A percentile compares a stretch with the other conserved stretches of the same genome.
phyloP scores from a whole-genome alignment of 2,329 filamentous ascomycete genomes.

The Lecanosticta acicola region DNA sequence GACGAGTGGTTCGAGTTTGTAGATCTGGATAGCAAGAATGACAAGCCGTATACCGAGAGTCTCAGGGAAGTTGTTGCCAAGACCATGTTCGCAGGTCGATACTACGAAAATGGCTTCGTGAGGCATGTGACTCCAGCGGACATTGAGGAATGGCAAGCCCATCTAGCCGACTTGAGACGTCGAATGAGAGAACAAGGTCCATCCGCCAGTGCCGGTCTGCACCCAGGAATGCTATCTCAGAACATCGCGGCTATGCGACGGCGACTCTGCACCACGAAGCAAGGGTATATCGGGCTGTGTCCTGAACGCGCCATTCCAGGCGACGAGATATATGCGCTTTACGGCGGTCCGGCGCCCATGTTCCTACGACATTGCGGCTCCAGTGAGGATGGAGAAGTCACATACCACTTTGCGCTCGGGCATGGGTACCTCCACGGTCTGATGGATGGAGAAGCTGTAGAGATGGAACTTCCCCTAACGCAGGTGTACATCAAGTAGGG shows the following conservation, averaged over 20 bases:
- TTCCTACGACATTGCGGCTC: background rate
- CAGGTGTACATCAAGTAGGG: background rate
- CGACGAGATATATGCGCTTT: background rate
- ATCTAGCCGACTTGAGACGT: background rate
- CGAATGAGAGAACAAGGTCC: background rate
- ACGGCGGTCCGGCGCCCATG: background rate
- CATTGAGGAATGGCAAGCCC: background rate
- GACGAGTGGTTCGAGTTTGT: constrained; percentile 1
- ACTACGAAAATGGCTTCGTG: background rate
- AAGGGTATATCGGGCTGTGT: background rate
- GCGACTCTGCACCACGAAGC: background rate
- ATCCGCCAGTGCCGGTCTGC: background rate
- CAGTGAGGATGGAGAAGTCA: background rate
- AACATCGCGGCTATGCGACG: background rate
- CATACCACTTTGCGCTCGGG: background rate
- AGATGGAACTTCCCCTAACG: background rate
- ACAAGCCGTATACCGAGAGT: background rate
- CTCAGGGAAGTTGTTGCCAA: background rate
- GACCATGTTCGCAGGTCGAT: background rate
- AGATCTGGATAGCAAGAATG: background rate
- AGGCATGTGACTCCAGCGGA: background rate
- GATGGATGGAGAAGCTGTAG: constrained; percentile 1
- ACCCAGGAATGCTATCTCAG: background rate
- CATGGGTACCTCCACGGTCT: constrained; percentile 2
- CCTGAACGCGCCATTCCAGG: background rate